Base-by-base conservation (phyloP, 495 filamentous ascomycete species). In the Daldinia bambusicola region DNA sequence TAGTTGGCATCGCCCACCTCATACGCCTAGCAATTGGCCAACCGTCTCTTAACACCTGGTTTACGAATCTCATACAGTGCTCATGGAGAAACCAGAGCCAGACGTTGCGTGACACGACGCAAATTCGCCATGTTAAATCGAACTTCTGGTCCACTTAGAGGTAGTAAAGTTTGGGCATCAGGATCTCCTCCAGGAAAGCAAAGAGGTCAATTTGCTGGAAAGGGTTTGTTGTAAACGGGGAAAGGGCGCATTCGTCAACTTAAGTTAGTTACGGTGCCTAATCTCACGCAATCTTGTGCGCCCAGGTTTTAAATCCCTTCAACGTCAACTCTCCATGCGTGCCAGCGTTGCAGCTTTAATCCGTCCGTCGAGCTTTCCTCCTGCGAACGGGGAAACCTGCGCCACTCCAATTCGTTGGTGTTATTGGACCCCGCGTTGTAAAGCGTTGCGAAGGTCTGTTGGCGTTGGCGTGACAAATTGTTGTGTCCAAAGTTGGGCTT, bases 81-180 rank as follows among this genome's bases (percentile, higher is more conserved):
- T 43, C 41, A 70, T 61, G 62, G 50, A 51, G 36, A 55, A 53
- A 41, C 62, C 36, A 55, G 61, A 61, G 55, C 71, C 71, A 74
- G 71, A 70, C 66, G 53, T 20, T 70, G 66, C 67, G 71, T 70
- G 71, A 74, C 71, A 74, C 71, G 71, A 74, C 30, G 52, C 70
- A 69, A 72, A 62, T 57, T 55, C 41, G 51, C 70, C 61, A 56
- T 68, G 41, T 66, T 55, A 55, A 53, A 69, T 59, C 61, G 55
- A 69, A 41, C 56, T 45, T 36, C 60, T 55, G 64, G 55, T 66
- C 65, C 65, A 65, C 61, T 68, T 59, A 43, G 56, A 55, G 55
- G 34, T 26, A 36, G 43, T 32, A 55, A 53, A 68, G 41, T 41
- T 72, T 69, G 66, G 70, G 70, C 70, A 72, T 66, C 70, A 69